Evolutionary conservation across 768 basidiomycete genomes (phyloP), one percentile per base, ranked within the genome.

Genomic region (Termitomyces sp.): DNA sequence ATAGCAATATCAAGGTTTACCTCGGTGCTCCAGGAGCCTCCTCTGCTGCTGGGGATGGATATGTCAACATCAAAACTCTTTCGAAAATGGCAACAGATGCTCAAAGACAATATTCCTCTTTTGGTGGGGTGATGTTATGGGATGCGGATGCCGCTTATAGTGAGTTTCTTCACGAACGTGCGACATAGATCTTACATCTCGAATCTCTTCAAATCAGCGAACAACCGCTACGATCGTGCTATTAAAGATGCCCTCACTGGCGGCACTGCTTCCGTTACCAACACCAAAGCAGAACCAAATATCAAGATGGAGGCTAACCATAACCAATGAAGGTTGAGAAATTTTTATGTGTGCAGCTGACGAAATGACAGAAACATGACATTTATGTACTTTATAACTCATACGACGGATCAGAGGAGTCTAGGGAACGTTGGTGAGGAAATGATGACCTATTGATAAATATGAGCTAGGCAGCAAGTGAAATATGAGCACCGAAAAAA

Each of bases 81-180:
- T 72, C 72, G 33, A 69, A 52, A 45, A 75, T 83, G 39, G 79
- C 78, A 5, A 66, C 71, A 49, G 67, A 75, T 46, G 79, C 79
- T 47, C 79, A 80, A 51, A 71, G 72, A n/a, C 69, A 74, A 60
- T 87, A 79, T 67, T 78, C 82, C 18, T 83, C 82, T 26, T 86
- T 86, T 61, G 85, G 84, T 4, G 84, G 83, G 20, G 77, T 84
- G 24, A 78, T 80, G 78, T 65, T 79, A 14, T 79, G 78, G 79
- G 76, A 77, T 57, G 74, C 73, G 7, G 73, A 75, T 59, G 66
- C 69, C 46, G 73, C 75, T 48, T 70, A 74, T 56, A 76, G 77
- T 76, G 61, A 72, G 74, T 77, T 60, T 69, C 72, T 60, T 72
- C 71, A 45, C 45, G 24, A 8, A 45, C 16, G 24, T 32, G 39